Percentiles rank a stretch among this genome's conserved stretches.
Conservation (phyloP, 768 basidiomycete genomes). For the Mycena chlorophos region DNA sequence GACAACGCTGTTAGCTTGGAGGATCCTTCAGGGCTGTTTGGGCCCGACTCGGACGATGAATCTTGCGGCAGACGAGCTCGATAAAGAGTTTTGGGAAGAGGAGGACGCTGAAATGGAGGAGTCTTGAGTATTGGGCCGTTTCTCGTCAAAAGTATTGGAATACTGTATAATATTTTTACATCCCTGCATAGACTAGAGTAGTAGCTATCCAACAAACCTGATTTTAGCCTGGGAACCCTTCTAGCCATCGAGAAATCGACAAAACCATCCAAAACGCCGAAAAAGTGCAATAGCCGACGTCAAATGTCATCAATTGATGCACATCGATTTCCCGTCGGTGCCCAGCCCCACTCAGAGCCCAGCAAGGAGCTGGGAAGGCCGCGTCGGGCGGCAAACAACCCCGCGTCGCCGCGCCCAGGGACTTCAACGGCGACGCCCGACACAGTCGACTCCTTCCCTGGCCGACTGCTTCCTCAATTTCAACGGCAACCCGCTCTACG, state of each 20-base stretch:
- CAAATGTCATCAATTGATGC: neutral
- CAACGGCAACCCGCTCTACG: too few species aligned
- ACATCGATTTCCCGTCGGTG: neutral
- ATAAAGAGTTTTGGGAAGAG: neutral
- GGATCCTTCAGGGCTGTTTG: neutral
- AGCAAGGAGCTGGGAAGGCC: too few species aligned
- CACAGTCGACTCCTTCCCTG: too few species aligned
- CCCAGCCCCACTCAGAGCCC: neutral
- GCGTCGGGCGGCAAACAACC: too few species aligned
- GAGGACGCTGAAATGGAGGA: neutral
- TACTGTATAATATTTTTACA: neutral
- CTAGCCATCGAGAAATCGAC: neutral
- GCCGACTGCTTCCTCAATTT: too few species aligned
- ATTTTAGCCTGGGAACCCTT: neutral
- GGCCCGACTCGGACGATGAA: neutral
- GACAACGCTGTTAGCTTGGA: neutral
- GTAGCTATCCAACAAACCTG: neutral
- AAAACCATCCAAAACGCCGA: neutral
- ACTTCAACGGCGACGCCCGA: too few species aligned
- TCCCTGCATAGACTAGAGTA: neutral
- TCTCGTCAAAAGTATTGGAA: neutral
- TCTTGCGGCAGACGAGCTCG: neutral
- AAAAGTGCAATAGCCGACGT: neutral
- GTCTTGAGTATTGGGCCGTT: neutral
- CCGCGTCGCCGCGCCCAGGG: too few species aligned